Evolutionary conservation across 768 basidiomycete species (phyloP), one percentile per base, ranked within the genome.

Genomic region (Mycena crocata): DNA sequence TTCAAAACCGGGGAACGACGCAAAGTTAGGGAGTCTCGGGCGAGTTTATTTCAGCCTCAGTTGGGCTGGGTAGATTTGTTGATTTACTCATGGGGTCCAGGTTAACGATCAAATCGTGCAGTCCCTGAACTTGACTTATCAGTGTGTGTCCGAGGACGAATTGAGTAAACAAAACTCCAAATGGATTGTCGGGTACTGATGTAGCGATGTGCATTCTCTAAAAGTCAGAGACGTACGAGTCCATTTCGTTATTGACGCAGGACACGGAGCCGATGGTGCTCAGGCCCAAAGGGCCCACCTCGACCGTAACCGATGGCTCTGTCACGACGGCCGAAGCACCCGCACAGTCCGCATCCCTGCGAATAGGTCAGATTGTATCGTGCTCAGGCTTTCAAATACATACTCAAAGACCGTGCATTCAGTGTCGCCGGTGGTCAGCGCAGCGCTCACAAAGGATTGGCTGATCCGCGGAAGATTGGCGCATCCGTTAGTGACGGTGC

Each of bases 381-480:
- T 40, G n/a, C 34, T 15, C 40, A 45, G 7, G 31, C 32, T n/a
- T 2, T 42, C 8, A 35, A 15, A 42, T 24, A 67, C 66, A 13
- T 21, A 67, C 66, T 67, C n/a, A 49, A 57, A 67, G 44, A 67
- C 14, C 17, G 52, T 58, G 55, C 66, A 67, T 34, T 57, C 26
- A 10, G 60, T 58, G n/a, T 61, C 66, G 15, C 23, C 23, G 39
- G 65, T 60, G 17, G 66, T 67, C 37, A 62, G 23, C 2, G 31
- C 51, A 21, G 37, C 32, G 23, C 46, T 57, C 31, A 6, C 23
- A 34, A 67, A 67, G 34, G 60, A 7, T 7, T 21, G n/a, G 42
- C 51, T 48, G 60, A 67, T 58, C 21, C 23, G 59, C 2, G 54
- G 60, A 8, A 52, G 37, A 19, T 52, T 39, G 4, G 66, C 26